Conservation (phyloP, 345 rosid species). For the Acer negundo region DNA sequence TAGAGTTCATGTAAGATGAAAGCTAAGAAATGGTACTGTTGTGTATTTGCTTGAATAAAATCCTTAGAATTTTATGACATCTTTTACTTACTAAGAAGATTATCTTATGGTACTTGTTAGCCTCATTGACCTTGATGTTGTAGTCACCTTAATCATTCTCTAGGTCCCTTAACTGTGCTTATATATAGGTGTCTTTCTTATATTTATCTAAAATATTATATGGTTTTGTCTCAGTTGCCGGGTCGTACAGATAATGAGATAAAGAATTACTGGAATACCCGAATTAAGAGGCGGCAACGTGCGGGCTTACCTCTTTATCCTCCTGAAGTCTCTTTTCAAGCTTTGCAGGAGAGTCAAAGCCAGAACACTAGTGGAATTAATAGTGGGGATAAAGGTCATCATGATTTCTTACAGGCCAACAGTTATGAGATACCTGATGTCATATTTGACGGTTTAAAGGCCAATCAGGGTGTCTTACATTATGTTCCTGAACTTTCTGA, state of each 20-base stretch:
- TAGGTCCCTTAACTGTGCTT: neutral
- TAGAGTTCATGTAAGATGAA: neutral
- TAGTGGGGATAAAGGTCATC: conserved; percentile 51
- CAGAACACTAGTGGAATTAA: conserved; percentile 33
- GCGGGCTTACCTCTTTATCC: conserved; percentile 99
- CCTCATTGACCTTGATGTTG: neutral
- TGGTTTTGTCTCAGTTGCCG: conserved; percentile 61
- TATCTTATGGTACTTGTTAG: neutral
- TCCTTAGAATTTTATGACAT: neutral
- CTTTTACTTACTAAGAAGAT: neutral
- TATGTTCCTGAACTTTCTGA: conserved; percentile 67
- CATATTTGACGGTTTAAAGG: conserved; percentile 64
- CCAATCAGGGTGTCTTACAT: conserved; percentile 49
- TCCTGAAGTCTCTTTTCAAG: conserved; percentile 66
- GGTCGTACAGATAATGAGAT: conserved; percentile 99
- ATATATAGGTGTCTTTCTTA: conserved; percentile 1
- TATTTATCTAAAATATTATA: neutral
- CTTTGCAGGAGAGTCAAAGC: conserved; percentile 58
- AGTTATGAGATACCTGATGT: conserved; percentile 64
- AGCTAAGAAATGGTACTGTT: neutral
- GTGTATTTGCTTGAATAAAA: neutral
- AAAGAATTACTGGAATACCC: conserved; percentile 98
- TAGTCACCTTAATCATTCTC: neutral
- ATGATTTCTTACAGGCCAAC: conserved; percentile 55
- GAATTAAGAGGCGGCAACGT: conserved; percentile 88